Percentiles rank a stretch among this genome's conserved stretches.
Evolutionary conservation across 2,329 filamentous ascomycete species (phyloP).

Genomic region (Pseudopyricularia cyperi): DNA sequence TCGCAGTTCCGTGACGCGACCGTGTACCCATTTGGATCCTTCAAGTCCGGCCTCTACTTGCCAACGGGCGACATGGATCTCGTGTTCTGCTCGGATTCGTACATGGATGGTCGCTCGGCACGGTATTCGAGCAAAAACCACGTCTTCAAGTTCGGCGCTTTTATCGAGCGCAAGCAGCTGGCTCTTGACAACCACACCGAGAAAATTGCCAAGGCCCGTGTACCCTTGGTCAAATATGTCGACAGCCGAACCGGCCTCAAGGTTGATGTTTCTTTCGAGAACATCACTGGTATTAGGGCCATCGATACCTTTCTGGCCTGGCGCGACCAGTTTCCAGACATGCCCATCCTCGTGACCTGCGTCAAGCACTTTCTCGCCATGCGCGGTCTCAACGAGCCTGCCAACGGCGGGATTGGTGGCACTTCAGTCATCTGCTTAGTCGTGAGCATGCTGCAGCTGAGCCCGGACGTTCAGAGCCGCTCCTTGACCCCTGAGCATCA

Average conservation of each 20-base stretch:
- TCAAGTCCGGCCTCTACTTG: conserved; percentile 64
- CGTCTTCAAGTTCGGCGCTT: conserved; percentile 49
- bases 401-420: conserved; percentile 80
- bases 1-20: conserved; percentile 43
- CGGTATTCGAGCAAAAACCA: conserved; percentile 37
- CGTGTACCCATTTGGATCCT: conserved; percentile 79
- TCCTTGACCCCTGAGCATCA: conserved; percentile 49
- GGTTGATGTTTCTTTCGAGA: conserved; percentile 93
- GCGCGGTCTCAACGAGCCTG: conserved; percentile 82
- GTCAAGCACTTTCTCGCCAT: conserved; percentile 90
- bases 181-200: conserved; percentile 46
- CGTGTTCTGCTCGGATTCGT: conserved; percentile 56
- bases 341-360: conserved; percentile 75
- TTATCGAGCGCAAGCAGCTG: conserved; percentile 43
- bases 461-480: conserved; percentile 55
- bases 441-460: conserved; percentile 72
- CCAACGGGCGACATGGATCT: conserved; percentile 85
- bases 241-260: conserved; percentile 67
- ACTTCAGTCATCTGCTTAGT: conserved; percentile 92
- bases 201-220: conserved; percentile 62
- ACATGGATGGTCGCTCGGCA: conserved; percentile 36
- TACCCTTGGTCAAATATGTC: conserved; percentile 85
- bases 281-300: conserved; percentile 66
- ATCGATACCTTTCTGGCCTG: conserved; percentile 70
- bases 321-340: conserved; percentile 67